Evolutionary conservation across 345 rosid genomes (phyloP).

Genomic region (Excoecaria cochinchinensis): DNA sequence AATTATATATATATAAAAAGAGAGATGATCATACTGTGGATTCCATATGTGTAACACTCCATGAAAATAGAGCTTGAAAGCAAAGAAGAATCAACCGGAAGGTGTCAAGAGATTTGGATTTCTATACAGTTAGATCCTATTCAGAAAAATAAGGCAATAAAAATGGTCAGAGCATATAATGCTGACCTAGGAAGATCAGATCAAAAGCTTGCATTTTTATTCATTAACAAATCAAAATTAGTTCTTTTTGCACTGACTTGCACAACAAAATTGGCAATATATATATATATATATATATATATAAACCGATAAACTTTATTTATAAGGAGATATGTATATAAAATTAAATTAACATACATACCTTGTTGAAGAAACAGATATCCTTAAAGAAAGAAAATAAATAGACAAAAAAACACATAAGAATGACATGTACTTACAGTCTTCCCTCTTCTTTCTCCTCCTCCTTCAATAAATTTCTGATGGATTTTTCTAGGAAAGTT

Average conservation of each 20-base stretch:
- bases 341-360: background rate
- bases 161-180: constrained; percentile 24
- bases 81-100: background rate
- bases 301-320: background rate
- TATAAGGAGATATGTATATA: background rate
- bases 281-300: background rate
- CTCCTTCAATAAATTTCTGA: background rate
- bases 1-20: background rate
- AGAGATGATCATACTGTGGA: constrained; percentile 6
- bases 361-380: constrained; percentile 4
- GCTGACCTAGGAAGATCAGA: constrained; percentile 3
- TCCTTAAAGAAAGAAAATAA: background rate
- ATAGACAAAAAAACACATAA: background rate
- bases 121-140: constrained; percentile 1
- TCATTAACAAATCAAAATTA: background rate
- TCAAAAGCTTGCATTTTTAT: background rate
- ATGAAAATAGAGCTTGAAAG: constrained; percentile 16
- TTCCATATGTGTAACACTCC: constrained; percentile 34
- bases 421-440: background rate
- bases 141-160: constrained; percentile 35
- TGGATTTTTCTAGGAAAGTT: constrained; percentile 3
- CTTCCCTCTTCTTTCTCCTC: background rate
- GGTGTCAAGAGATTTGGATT: background rate
- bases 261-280: no score
- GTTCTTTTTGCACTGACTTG: no score